Evolutionary conservation across 768 basidiomycete species (phyloP).

Genomic region (Pisolithus tinctorius): DNA sequence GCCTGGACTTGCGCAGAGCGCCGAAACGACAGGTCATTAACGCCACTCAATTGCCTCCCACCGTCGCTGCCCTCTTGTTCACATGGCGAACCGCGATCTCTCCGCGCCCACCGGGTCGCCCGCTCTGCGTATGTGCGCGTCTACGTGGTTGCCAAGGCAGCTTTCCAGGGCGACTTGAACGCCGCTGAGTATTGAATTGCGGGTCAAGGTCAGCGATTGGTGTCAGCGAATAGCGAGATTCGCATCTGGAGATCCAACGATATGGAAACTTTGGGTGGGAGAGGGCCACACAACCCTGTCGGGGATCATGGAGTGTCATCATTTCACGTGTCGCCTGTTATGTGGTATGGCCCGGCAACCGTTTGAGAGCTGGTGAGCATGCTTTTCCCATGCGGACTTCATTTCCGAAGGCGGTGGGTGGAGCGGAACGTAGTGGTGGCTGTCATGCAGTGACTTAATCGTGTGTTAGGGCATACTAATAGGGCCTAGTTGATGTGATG

Average conservation of each 20-base stretch:
- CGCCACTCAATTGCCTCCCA: too few species aligned
- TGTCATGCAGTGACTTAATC: neutral
- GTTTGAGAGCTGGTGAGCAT: too few species aligned
- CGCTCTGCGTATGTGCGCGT: slow-evolving; percentile 4
- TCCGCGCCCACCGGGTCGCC: slow-evolving; percentile 14
- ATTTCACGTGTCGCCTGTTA: too few species aligned
- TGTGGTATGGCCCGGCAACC: too few species aligned
- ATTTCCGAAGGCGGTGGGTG: neutral
- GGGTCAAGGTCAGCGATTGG: slow-evolving; percentile 18
- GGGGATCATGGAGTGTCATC: too few species aligned
- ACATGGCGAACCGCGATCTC: slow-evolving; percentile 11
- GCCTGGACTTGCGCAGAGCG: too few species aligned
- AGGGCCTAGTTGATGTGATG: too few species aligned
- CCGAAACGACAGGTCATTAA: too few species aligned
- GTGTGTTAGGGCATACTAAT: neutral
- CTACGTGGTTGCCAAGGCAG: slow-evolving; percentile 4
- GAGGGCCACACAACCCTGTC: neutral
- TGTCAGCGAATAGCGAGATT: slow-evolving; percentile 17
- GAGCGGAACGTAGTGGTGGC: neutral
- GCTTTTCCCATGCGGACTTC: too few species aligned
- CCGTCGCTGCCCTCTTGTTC: neutral
- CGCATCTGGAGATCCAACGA: slow-evolving; percentile 19
- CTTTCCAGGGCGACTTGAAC: slow-evolving; percentile 17
- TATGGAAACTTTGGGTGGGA: slow-evolving; percentile 17
- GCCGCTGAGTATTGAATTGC: slow-evolving; percentile 21